Evolutionary conservation across 1,139 yeast genomes (phyloP).

Genomic region (Sugiyamaella xylanicola): DNA sequence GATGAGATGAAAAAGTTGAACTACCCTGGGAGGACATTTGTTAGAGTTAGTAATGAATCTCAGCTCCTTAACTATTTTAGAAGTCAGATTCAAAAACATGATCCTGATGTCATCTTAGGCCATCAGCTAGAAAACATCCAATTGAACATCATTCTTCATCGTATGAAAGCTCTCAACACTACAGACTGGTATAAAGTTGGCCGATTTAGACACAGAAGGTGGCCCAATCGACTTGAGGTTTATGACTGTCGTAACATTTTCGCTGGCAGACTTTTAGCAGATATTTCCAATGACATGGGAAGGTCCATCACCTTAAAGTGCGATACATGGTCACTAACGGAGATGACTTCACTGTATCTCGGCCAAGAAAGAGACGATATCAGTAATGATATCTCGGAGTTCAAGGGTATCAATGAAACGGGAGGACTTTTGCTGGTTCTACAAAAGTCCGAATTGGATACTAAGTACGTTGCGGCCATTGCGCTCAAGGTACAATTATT

Average conservation of each 20-base stretch:
- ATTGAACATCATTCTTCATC: constrained; percentile 76
- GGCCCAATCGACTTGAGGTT: constrained; percentile 64
- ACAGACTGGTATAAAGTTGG: constrained; percentile 84
- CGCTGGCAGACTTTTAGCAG: constrained; percentile 88
- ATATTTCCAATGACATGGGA: constrained; percentile 93
- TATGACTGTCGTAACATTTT: constrained; percentile 60
- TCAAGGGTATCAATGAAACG: constrained; percentile 58
- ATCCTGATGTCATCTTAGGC: constrained; percentile 91
- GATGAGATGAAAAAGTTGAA: constrained; percentile 40
- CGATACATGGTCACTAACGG: constrained; percentile 93
- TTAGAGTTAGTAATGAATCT: constrained; percentile 60
- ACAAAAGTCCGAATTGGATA: constrained; percentile 67
- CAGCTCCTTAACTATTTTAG: constrained; percentile 67
- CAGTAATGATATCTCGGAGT: constrained; percentile 66
- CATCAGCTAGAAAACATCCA: constrained; percentile 81
- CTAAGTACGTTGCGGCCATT: constrained; percentile 67
- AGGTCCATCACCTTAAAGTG: constrained; percentile 89
- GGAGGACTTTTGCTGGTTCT: constrained; percentile 67
- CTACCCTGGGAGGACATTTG: constrained; percentile 27
- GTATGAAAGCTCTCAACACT: constrained; percentile 70
- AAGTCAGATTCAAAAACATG: constrained; percentile 67
- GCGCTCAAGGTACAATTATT: constrained; percentile 83
- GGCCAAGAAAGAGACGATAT: constrained; percentile 66
- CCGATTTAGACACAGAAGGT: constrained; percentile 63
- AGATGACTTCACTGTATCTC: constrained; percentile 84